These are phyloP conservation scores for Choiromyces venosus DNA, from an alignment of 495 filamentous ascomycete genomes.

Conservation along the genomic window DNA sequence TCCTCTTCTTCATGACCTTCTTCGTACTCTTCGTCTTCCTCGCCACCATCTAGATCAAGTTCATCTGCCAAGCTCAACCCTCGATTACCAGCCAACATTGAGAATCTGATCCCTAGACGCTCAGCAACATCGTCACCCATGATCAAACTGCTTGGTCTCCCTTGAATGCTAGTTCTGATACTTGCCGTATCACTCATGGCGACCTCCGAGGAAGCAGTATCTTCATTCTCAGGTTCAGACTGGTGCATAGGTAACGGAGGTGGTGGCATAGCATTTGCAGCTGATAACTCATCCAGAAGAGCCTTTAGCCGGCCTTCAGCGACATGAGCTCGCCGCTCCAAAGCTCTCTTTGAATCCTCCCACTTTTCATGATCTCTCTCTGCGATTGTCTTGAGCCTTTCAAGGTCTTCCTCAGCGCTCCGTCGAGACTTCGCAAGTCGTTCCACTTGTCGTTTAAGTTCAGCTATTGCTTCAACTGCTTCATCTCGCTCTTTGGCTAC, in stretches of 20 bases:
- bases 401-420: slow-evolving; percentile 74
- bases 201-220: slow-evolving; percentile 41
- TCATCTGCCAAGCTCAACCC: slow-evolving; percentile 84
- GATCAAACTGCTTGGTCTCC: slow-evolving; percentile 45
- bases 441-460: slow-evolving; percentile 75
- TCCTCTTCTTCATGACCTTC: slow-evolving; percentile 24
- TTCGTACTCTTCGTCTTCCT: slow-evolving; percentile 50
- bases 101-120: slow-evolving; percentile 56
- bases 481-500: slow-evolving; percentile 82
- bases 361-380: slow-evolving; percentile 74
- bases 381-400: slow-evolving; percentile 69
- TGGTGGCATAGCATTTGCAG: slow-evolving; percentile 59
- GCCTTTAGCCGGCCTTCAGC: slow-evolving; percentile 78
- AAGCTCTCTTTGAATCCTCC: slow-evolving; percentile 70
- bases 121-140: slow-evolving; percentile 46
- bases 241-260: slow-evolving; percentile 42
- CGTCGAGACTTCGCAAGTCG: slow-evolving; percentile 68
- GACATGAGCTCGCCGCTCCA: slow-evolving; percentile 79
- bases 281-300: slow-evolving; percentile 76
- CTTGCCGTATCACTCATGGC: slow-evolving; percentile 70
- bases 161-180: slow-evolving; percentile 69
- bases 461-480: slow-evolving; percentile 64
- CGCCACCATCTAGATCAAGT: slow-evolving; percentile 74
- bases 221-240: slow-evolving; percentile 52
- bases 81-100: slow-evolving; percentile 55